These are phyloP conservation scores for Cryptosporidium sp. DNA, from an alignment of 169 alveolate genomes.

Conservation along the genomic window DNA sequence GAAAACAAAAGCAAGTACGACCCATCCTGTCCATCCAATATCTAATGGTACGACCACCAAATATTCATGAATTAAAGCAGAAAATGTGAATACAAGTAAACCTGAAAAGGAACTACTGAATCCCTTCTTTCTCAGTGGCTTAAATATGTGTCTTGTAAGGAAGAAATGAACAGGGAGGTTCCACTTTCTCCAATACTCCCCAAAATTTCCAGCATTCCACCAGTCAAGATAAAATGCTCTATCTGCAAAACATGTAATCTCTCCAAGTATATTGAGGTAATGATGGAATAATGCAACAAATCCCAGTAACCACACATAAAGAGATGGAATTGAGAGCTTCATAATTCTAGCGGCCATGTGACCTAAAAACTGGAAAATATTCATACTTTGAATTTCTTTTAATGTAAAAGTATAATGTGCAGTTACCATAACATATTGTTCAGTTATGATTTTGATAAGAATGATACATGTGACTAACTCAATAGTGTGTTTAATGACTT, in stretches of 20 bases:
- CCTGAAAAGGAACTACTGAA: constrained; percentile 81
- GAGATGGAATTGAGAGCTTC: constrained; percentile 89
- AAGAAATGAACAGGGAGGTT: constrained; percentile 95
- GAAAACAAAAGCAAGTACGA: constrained; percentile 82
- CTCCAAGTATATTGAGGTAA: constrained; percentile 93
- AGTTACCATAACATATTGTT: constrained; percentile 89
- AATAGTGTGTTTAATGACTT: constrained; percentile 79
- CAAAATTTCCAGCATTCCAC: constrained; percentile 94
- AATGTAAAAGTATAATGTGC: constrained; percentile 88
- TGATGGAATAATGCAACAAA: constrained; percentile 92
- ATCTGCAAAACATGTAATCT: constrained; percentile 93
- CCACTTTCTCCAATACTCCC: constrained; percentile 94
- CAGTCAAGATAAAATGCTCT: constrained; percentile 94
- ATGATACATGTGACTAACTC: constrained; percentile 80
- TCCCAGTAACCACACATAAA: constrained; percentile 92
- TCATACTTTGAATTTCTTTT: constrained; percentile 82
- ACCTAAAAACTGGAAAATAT: constrained; percentile 77
- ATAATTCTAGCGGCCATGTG: constrained; percentile 82
- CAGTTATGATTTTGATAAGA: constrained; percentile 85
- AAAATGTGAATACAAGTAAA: constrained; percentile 85
- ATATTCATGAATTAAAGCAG: constrained; percentile 91
- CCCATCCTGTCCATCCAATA: constrained; percentile 92
- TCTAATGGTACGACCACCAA: constrained; percentile 89
- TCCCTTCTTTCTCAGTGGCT: constrained; percentile 90
- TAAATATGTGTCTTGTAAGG: constrained; percentile 91